These are phyloP conservation scores for Quillaja saponaria DNA, from an alignment of 306 rosid genomes.

Conservation along the genomic window DNA sequence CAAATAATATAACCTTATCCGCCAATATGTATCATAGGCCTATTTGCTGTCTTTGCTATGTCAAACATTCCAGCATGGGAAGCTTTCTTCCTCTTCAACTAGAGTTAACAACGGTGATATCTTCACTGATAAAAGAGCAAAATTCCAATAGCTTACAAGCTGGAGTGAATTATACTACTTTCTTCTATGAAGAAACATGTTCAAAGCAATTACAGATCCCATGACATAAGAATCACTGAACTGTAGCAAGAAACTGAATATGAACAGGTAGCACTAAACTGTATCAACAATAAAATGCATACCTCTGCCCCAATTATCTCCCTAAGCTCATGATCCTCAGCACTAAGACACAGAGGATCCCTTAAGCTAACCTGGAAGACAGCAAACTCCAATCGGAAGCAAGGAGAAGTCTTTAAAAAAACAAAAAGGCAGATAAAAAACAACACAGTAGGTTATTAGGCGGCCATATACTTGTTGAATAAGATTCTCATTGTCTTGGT, in stretches of 20 bases:
- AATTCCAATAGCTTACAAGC: conserved; percentile 1
- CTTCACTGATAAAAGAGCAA: conserved; percentile 1
- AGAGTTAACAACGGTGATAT: conserved; percentile 20
- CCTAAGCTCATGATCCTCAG: conserved; percentile 65
- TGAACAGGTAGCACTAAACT: not conserved
- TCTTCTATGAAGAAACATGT: conserved; percentile 3
- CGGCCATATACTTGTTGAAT: not conserved
- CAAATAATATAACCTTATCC: conserved; percentile 48
- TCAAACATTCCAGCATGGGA: conserved; percentile 96
- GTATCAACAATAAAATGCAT: conserved; percentile 29
- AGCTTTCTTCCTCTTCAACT: conserved; percentile 96
- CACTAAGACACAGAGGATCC: conserved; percentile 80
- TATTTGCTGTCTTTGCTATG: conserved; percentile 82
- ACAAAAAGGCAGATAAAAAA: not conserved
- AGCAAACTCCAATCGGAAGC: conserved; percentile 4
- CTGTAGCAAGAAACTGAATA: not conserved
- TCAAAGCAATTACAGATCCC: conserved; percentile 9
- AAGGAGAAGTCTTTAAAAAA: not conserved
- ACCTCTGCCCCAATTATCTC: conserved; percentile 87
- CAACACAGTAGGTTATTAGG: not conserved
- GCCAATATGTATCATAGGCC: conserved; percentile 98
- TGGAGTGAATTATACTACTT: not conserved
- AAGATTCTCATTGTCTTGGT: conserved; percentile 1
- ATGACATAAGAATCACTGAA: not conserved
- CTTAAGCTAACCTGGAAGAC: conserved; percentile 80